Evolutionary conservation across 345 rosid genomes (phyloP).

Genomic region (Mallotus nudiflorus): DNA sequence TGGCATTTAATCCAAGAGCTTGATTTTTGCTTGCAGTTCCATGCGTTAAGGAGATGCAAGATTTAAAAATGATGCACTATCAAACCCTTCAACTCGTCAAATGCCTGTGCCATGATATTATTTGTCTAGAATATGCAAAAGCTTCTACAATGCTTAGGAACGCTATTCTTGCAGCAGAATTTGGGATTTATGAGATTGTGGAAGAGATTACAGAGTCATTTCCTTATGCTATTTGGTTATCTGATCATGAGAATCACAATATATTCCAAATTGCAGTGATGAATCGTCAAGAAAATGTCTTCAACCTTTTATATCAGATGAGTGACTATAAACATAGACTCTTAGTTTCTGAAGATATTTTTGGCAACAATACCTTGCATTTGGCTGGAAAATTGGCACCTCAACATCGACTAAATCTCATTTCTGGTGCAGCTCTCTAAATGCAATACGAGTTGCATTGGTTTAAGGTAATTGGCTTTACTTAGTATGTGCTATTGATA

Average conservation of each 20-base stretch:
- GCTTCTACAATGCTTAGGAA: slow-evolving; percentile 3
- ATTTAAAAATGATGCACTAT: slow-evolving; percentile 1
- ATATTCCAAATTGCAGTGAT: slow-evolving; percentile 14
- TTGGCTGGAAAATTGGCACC: slow-evolving; percentile 22
- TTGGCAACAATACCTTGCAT: slow-evolving; percentile 17
- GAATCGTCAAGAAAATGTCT: slow-evolving; percentile 16
- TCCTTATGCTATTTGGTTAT: slow-evolving; percentile 11
- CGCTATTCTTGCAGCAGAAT: not conserved
- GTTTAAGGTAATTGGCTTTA: not conserved
- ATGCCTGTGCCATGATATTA: not conserved
- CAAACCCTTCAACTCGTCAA: not conserved
- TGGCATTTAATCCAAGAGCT: too few relatives aligned
- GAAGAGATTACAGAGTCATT: slow-evolving; percentile 5
- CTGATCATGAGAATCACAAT: not conserved
- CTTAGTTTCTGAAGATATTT: not conserved
- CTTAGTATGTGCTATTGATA: too few relatives aligned
- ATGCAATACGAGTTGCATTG: not conserved
- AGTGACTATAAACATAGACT: not conserved
- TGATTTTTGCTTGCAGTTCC: slow-evolving; percentile 4
- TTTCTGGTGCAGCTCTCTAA: slow-evolving; percentile 14
- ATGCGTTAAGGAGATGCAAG: not conserved
- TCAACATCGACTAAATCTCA: slow-evolving; percentile 2
- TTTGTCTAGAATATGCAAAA: not conserved
- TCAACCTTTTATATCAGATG: slow-evolving; percentile 9
- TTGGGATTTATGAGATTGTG: slow-evolving; percentile 9